Evolutionary conservation across 768 basidiomycete species (phyloP).

Genomic region (Xerocomellus amylosporus): DNA sequence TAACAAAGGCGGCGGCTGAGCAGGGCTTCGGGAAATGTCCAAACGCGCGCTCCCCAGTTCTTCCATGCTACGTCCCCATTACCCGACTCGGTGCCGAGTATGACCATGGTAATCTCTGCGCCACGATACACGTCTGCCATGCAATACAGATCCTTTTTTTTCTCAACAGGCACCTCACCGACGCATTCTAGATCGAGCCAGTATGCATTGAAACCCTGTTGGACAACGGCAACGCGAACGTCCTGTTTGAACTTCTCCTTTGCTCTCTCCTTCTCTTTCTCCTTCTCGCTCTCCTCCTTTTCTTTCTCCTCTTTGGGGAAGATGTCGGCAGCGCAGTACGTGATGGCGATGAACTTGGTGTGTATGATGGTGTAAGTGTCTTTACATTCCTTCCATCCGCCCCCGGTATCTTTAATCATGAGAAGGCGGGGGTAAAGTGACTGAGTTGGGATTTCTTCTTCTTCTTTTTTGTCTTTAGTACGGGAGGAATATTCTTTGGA

Average conservation of each 20-base stretch:
- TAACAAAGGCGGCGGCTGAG: slow-evolving; percentile 10
- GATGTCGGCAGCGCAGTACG: background rate
- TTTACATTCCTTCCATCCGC: slow-evolving; percentile 4
- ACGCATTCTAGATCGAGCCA: slow-evolving; percentile 22
- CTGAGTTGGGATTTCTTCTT: slow-evolving; percentile 7
- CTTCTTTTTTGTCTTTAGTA: background rate
- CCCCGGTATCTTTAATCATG: background rate
- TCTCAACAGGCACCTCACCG: slow-evolving; percentile 11
- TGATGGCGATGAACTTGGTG: slow-evolving; percentile 6
- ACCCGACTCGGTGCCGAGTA: background rate
- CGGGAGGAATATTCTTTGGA: slow-evolving; percentile 16
- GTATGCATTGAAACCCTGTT: slow-evolving; percentile 8
- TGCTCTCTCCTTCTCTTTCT: no score
- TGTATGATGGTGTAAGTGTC: slow-evolving; percentile 2
- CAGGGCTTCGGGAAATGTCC: slow-evolving; percentile 15
- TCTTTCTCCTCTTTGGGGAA: background rate
- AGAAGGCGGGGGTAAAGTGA: slow-evolving; percentile 14
- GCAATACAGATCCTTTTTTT: slow-evolving; percentile 16
- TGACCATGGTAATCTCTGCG: slow-evolving; percentile 13
- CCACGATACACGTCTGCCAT: slow-evolving; percentile 19
- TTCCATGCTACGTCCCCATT: background rate
- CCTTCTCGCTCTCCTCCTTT: no score
- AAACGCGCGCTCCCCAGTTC: slow-evolving; percentile 19
- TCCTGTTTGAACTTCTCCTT: slow-evolving; percentile 4
- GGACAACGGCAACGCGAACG: slow-evolving; percentile 1